These are phyloP conservation scores for Rhizopogon salebrosus DNA, from an alignment of 768 basidiomycete species.

Conservation along the genomic window DNA sequence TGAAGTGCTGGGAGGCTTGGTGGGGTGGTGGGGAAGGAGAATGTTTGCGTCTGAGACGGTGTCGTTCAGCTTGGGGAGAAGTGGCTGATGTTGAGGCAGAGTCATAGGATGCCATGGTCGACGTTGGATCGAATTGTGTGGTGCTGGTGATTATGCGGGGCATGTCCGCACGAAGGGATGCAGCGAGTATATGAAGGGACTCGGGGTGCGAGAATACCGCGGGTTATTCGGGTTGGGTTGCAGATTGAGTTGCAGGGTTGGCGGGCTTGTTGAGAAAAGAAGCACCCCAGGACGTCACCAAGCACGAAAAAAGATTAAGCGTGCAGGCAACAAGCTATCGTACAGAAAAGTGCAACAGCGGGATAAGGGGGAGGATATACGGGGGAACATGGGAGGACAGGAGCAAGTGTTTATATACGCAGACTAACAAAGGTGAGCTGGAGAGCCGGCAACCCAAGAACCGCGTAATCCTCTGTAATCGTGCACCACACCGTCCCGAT, in stretches of 20 bases:
- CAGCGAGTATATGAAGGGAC: neutral
- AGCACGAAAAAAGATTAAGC: neutral
- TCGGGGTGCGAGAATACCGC: neutral
- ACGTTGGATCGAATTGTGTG: slow-evolving; percentile 4
- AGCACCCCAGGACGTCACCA: slow-evolving; percentile 1
- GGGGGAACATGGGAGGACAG: slow-evolving; percentile 26
- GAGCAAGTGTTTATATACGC: slow-evolving; percentile 15
- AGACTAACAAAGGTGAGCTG: slow-evolving; percentile 26
- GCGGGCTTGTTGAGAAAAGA: slow-evolving; percentile 2
- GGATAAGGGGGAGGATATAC: slow-evolving; percentile 7
- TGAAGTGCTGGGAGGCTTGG: slow-evolving; percentile 6
- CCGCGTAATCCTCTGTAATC: slow-evolving; percentile 26
- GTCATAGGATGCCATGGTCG: slow-evolving; percentile 16
- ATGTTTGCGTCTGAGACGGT: slow-evolving; percentile 18
- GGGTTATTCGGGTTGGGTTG: neutral
- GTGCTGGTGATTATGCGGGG: slow-evolving; percentile 3
- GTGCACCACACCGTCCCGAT: slow-evolving; percentile 11
- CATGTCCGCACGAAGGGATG: neutral
- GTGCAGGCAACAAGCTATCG: neutral
- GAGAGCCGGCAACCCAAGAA: slow-evolving; percentile 19
- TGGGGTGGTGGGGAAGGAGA: slow-evolving; percentile 27
- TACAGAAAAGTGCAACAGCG: neutral
- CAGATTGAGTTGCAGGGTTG: slow-evolving; percentile 7
- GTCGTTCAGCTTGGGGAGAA: slow-evolving; percentile 14
- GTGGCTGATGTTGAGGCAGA: slow-evolving; percentile 15